phyloP scores from a whole-genome alignment of 2,329 filamentous ascomycete species.

The Cucurbitaria berberidis region DNA sequence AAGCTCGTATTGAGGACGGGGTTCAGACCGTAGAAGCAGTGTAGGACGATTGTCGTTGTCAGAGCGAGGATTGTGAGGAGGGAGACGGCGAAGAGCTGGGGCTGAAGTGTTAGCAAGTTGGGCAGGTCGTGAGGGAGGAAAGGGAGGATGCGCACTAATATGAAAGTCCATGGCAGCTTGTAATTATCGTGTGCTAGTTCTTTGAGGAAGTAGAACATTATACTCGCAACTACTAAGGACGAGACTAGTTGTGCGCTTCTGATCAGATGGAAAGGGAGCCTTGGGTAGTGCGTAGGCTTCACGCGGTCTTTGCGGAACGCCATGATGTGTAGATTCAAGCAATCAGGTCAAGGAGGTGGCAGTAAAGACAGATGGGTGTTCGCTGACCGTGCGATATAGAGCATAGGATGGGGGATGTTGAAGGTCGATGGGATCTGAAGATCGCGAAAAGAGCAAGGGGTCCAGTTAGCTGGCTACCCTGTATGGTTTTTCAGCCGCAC shows the following conservation, averaged over 20 bases:
- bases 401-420: background rate
- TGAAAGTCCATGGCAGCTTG: slow-evolving; percentile 64
- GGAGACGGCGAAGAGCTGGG: slow-evolving; percentile 59
- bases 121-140: background rate
- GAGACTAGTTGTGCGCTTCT: slow-evolving; percentile 52
- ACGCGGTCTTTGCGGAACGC: slow-evolving; percentile 26
- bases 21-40: slow-evolving; percentile 60
- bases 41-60: slow-evolving; percentile 56
- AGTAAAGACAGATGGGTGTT: background rate
- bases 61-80: slow-evolving; percentile 59
- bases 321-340: slow-evolving; percentile 12
- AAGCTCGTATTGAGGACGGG: slow-evolving; percentile 58
- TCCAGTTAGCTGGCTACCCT: background rate
- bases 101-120: slow-evolving; percentile 2
- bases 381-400: background rate
- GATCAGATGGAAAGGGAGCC: slow-evolving; percentile 51
- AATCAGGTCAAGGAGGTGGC: background rate
- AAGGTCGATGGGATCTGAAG: background rate
- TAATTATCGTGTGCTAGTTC: slow-evolving; percentile 60
- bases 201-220: slow-evolving; percentile 63
- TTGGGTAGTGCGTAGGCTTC: slow-evolving; percentile 53
- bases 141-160: slow-evolving; percentile 55
- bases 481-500: background rate
- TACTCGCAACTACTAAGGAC: slow-evolving; percentile 58
- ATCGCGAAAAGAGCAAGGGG: background rate